These are phyloP conservation scores for Epichloe sp. DNA, from an alignment of 2,329 filamentous ascomycete genomes.

Conservation along the genomic window DNA sequence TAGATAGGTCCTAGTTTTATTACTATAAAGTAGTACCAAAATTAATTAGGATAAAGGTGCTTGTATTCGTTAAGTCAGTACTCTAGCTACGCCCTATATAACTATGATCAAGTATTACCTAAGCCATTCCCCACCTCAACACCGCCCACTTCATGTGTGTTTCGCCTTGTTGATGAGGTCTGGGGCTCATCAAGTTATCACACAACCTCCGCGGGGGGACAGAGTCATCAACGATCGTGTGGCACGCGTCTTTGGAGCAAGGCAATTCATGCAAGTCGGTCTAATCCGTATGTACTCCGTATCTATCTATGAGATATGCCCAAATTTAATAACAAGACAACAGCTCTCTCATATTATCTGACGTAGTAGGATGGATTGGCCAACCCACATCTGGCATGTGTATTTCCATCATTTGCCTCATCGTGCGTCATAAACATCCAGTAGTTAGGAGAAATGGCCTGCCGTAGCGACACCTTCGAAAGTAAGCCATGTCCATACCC, in stretches of 20 bases:
- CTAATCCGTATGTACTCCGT: not conserved
- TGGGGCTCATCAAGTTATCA: too few species aligned
- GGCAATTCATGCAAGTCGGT: not conserved
- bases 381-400: not conserved
- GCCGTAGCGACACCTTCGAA: not conserved
- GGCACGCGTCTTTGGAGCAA: not conserved
- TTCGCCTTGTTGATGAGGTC: too few species aligned
- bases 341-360: not conserved
- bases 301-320: conserved; percentile 1
- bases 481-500: not conserved
- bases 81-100: too few species aligned
- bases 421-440: not conserved
- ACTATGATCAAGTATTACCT: too few species aligned
- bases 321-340: not conserved
- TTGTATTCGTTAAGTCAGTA: too few species aligned
- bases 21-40: too few species aligned
- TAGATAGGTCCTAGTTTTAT: too few species aligned
- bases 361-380: not conserved
- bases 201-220: too few species aligned
- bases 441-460: not conserved
- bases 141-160: too few species aligned
- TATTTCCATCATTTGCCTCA: not conserved
- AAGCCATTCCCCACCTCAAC: too few species aligned
- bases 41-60: too few species aligned
- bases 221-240: not conserved